These are phyloP conservation scores for Xylaria sp. DNA, from an alignment of 2,329 filamentous ascomycete genomes.

Conservation along the genomic window DNA sequence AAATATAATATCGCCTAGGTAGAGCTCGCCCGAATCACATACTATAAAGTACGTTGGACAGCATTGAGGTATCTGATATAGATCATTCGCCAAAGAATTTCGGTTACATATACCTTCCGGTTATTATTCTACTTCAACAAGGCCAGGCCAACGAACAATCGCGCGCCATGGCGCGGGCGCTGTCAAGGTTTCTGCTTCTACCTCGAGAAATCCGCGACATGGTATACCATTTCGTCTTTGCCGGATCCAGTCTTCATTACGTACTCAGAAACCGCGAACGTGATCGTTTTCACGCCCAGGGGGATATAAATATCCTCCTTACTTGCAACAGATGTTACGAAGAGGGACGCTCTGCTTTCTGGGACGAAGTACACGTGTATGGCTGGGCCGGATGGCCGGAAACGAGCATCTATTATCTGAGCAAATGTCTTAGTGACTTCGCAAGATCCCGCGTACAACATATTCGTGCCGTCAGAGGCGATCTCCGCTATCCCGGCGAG, in stretches of 20 bases:
- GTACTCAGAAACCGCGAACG: neutral
- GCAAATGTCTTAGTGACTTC: neutral
- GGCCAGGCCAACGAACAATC: neutral
- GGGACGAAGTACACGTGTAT: conserved; percentile 6
- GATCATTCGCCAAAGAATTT: neutral
- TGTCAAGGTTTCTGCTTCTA: neutral
- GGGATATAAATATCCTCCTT: neutral
- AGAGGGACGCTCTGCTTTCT: neutral
- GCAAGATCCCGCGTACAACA: conserved; percentile 10
- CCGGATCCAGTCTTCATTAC: conserved; percentile 3
- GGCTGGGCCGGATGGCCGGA: neutral
- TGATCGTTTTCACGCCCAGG: neutral
- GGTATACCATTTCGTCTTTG: conserved; percentile 10
- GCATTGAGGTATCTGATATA: neutral
- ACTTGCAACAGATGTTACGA: neutral
- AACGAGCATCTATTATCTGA: neutral
- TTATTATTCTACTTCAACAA: neutral
- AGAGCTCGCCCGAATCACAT: too few species aligned
- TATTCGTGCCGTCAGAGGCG: neutral
- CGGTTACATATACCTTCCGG: neutral
- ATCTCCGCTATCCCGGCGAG: neutral
- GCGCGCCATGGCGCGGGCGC: neutral
- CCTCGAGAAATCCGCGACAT: conserved; percentile 14
- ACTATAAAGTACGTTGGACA: neutral
- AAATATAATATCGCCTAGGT: too few species aligned